Conservation (phyloP, 257 asterid genomes). For the Gentiana macrophylla region DNA sequence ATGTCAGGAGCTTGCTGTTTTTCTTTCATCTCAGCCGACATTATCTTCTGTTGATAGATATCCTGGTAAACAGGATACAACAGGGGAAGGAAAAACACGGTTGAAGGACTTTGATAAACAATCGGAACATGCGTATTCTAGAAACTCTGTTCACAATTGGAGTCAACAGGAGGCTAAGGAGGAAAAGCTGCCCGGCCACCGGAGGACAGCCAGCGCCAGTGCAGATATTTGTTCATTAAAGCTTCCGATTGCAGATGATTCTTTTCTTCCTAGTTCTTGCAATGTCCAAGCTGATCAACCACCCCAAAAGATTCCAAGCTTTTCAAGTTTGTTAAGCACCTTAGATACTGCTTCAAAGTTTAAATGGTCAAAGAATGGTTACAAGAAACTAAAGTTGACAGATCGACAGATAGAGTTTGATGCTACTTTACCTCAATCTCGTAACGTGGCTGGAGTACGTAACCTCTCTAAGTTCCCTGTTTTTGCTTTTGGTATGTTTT, state of each 20-base stretch:
- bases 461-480: constrained; percentile 3
- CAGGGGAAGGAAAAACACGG: constrained; percentile 18
- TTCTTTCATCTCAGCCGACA: constrained; percentile 45
- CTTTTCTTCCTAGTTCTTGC: constrained; percentile 24
- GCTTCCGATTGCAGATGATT: constrained; percentile 44
- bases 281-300: constrained; percentile 32
- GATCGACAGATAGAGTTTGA: constrained; percentile 46
- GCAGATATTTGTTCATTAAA: constrained; percentile 84
- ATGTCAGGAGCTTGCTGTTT: constrained; percentile 63
- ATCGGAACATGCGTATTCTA: constrained; percentile 22
- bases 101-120: constrained; percentile 21
- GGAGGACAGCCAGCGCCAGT: constrained; percentile 92
- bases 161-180: constrained; percentile 34
- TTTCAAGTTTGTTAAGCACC: constrained; percentile 58
- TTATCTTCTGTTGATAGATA: constrained; percentile 20
- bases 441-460: constrained; percentile 52
- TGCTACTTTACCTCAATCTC: constrained; percentile 39
- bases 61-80: constrained; percentile 17
- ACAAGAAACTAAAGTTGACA: constrained; percentile 49
- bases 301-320: constrained; percentile 67
- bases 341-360: constrained; percentile 62
- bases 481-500: not conserved
- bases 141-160: constrained; percentile 45
- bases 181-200: constrained; percentile 55
- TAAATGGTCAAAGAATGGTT: constrained; percentile 75